Evolutionary conservation across 352 stramenopile species (phyloP), one percentile per base, ranked within the genome.

Genomic region (Pythium sp.): DNA sequence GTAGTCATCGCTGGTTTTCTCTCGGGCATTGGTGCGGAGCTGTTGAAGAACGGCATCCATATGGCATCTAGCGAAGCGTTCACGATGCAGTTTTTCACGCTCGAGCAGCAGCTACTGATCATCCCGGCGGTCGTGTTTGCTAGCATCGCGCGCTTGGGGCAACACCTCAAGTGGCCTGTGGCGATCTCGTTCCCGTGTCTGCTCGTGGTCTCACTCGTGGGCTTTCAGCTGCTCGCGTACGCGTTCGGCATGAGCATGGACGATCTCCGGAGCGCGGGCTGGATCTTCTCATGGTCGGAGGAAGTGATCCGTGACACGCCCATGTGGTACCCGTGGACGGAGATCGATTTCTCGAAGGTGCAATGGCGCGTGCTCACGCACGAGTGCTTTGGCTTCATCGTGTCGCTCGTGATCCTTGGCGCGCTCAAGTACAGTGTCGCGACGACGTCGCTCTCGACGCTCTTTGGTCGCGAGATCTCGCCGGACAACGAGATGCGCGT

Each of bases 391-490:
- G 76, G 69, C 1, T 90, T 88, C 47, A 67, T 92, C 26, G 71
- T 92, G 4, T 89, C 87, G 32, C 75, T 94, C 14, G 68, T 93
- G 20, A 86, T 94, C 58, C 74, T 94, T 5, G 84, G 86, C 20
- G 81, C 80, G 6, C 74, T 94, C 53, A 94, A 94, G 70, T 94
- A 93, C 72, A 92, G 83, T 32, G 87, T 94, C 1, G 76, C 86
- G 0, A 91, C 85, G 14, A 91, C 83, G 11, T 94, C 87, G 28
- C 76, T 94, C 9, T 94, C 87, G 9, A 93, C 85, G 22, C 72
- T 94, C 5, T 94, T 94, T 60, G 80, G 80, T 11, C 81, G 84
- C 0, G 86, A 94, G 43, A 91, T 94, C 56, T 92, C 82, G 2
- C 82, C 84, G 0, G 87, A 94, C 51, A 85, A 86, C 22, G 85